A percentile compares a stretch with the other conserved stretches of the same genome.
Conservation (phyloP, 306 rosid species). For the Quercus mongolica region DNA sequence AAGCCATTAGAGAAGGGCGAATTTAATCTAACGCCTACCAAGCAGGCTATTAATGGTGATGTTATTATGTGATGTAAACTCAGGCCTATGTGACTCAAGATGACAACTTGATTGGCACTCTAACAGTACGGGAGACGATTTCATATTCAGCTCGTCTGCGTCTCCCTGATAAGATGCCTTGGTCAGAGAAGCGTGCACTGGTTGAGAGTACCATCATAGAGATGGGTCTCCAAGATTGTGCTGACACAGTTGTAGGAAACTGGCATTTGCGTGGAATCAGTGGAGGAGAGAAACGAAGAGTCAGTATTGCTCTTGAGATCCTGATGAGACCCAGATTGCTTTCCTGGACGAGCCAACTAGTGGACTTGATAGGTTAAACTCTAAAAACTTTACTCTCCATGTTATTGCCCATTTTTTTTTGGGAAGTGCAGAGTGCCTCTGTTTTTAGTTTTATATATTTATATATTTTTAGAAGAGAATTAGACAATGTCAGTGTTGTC, state of each 20-base stretch:
- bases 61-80: background rate
- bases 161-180: constrained; percentile 69
- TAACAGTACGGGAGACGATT: constrained; percentile 85
- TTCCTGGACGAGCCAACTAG: constrained; percentile 99
- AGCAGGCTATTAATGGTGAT: background rate
- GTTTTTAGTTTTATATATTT: background rate
- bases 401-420: no score
- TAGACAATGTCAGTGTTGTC: no score
- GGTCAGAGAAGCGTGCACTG: constrained; percentile 69
- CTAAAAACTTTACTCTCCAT: background rate
- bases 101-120: constrained; percentile 88
- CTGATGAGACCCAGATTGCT: constrained; percentile 87
- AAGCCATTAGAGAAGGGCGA: no score
- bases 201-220: constrained; percentile 87
- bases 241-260: constrained; percentile 88
- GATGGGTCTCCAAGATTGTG: constrained; percentile 98
- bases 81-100: constrained; percentile 99
- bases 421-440: background rate
- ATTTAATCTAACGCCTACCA: background rate
- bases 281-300: constrained; percentile 96
- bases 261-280: constrained; percentile 98
- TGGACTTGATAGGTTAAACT: constrained; percentile 79
- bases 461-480: no score
- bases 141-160: constrained; percentile 78
- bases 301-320: constrained; percentile 93